These are phyloP conservation scores for Corymbia maculata DNA, from an alignment of 345 rosid genomes.

Conservation along the genomic window DNA sequence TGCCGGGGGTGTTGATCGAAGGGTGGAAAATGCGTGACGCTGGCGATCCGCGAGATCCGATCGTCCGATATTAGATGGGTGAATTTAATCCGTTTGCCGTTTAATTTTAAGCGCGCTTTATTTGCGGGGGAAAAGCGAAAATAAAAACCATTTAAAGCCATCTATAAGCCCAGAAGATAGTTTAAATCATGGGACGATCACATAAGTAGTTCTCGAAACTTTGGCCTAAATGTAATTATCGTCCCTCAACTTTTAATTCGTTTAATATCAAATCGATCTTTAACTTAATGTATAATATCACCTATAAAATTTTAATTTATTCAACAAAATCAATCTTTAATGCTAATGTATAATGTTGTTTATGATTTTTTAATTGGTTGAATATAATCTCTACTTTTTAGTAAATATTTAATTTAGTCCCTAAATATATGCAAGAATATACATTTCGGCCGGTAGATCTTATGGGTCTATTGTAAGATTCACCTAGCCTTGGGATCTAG, in stretches of 20 bases:
- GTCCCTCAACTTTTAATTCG: no score
- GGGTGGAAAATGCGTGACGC: neutral
- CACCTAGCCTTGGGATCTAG: neutral
- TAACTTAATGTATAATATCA: neutral
- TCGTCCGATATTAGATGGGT: neutral
- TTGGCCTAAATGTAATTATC: no score
- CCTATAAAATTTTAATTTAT: neutral
- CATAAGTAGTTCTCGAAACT: neutral
- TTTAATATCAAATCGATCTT: no score
- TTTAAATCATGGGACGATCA: no score
- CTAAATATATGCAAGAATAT: neutral
- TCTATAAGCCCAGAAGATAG: neutral
- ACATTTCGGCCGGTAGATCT: neutral
- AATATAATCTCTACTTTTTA: rapidly evolving
- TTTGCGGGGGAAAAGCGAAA: neutral
- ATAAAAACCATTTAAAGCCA: neutral
- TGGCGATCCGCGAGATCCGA: slow-evolving; percentile 3
- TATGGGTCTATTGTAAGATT: neutral
- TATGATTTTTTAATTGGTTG: no score
- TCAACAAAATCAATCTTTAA: no score
- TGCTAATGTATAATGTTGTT: no score
- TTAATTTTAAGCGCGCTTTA: neutral
- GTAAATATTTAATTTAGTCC: no score
- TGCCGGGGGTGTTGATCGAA: neutral
- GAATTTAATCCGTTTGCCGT: neutral